Base-by-base conservation (phyloP, 2,329 filamentous ascomycete species). In the Neofusicoccum kwambonambiense region DNA sequence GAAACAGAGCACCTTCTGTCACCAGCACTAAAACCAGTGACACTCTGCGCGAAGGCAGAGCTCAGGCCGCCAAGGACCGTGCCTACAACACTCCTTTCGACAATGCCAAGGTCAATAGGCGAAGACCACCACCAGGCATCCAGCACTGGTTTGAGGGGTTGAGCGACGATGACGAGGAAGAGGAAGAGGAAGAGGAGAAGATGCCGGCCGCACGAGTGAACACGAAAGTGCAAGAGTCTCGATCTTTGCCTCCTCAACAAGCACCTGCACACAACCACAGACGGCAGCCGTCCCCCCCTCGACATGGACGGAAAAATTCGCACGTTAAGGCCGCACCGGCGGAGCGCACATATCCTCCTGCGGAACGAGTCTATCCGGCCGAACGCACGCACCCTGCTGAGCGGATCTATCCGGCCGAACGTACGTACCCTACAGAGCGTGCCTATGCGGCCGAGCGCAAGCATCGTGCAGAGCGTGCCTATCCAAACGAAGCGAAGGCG, bases 81-180 rank as follows among this genome's bases (percentile, higher is more conserved):
- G 47, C 60, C 13, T 54, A 63, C 15, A 51, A 52, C 17, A 15
- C 49, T 44, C 47, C 49, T 42, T 80, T 77, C 68, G 80, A 82
- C 66, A 79, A 75, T 68, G 75, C 80, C 63, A 83, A 83, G 70
- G 75, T 79, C 31, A 76, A 83, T 64, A 76, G 82, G 17, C 74
- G 79, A 41, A 73, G 80, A 39, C 81, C 81, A 15, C 81, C 81
- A 4, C 80, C 78, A 56, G 81, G 81, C 7, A 80, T 82, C 34
- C 74, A 82, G 66, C 79, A 83, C 66, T 83, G 81, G 81, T 83
- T 83, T 64, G 81, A 83, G 64, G 81, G 76, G 3, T 71, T 81
- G 11, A 76, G 74, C 42, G 69, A 78, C 27, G 76, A 78, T 12
- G 77, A 78, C 22, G 76, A 77, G 39, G 76, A 77, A 15, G 74